Evolutionary conservation across 768 basidiomycete genomes (phyloP), one percentile per base, ranked within the genome.

Genomic region (Hebeloma cylindrosporum): DNA sequence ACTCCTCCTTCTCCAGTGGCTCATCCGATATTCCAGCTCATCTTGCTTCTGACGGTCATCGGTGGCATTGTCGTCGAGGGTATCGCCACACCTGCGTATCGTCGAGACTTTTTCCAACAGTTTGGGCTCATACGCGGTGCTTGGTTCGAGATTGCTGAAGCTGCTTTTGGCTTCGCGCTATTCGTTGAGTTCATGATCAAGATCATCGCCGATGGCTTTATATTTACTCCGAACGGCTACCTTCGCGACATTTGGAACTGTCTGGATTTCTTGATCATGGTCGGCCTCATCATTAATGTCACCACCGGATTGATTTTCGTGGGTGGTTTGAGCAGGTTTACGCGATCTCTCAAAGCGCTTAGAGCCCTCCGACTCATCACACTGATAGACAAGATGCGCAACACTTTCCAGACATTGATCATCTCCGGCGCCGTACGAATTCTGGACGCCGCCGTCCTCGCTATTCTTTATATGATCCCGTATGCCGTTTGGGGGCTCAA

Each of bases 401-500:
- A 78, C 31, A 92, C 94, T 0, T 93, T 97, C 62, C 82, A 89
- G 56, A 81, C 83, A 10, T 70, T 97, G 33, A 85, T 98, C 54
- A 83, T 96, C 51, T 85, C 88, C 9, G 94, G 94, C 3, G 85
- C 84, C 7, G 61, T 74, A 22, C 85, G 89, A 55, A 93, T 98
- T 50, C 50, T 96, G 42, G 92, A 95, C 52, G 95, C 95, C 1
- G 91, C 86, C 3, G 65, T 95, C 36, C 80, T 97, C 11, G 91
- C 94, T 40, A 79, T 93, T 33, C 76, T 97, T 39, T 93, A 92
- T 62, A 86, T 93, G 80, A 88, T 93, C 53, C 90, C 90, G 0
- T 93, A 90, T 58, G 89, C 92, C 13, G 83, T 94, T 7, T 94
- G 92, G 92, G 93, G 93, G 7, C 77, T 90, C 38, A 96, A 93